Percentiles rank a stretch among this genome's conserved stretches.
phyloP scores from a whole-genome alignment of 345 rosid genomes.

The Camelina hispida region DNA sequence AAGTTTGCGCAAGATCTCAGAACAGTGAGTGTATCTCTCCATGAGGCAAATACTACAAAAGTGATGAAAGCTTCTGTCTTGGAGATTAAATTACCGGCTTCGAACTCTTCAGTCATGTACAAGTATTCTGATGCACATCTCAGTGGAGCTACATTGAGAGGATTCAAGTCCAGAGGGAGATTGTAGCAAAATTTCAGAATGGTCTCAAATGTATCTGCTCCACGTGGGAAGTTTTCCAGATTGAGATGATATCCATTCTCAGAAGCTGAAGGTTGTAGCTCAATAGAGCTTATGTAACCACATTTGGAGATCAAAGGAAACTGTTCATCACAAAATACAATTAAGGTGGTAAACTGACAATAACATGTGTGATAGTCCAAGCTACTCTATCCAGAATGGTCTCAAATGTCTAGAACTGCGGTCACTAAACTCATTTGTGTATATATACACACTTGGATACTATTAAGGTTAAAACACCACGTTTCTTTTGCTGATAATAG shows the following conservation, averaged over 20 bases:
- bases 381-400: no score
- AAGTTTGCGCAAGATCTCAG: slow-evolving; percentile 69
- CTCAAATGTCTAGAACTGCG: no score
- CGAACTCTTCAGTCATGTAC: slow-evolving; percentile 86
- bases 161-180: slow-evolving; percentile 61
- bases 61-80: slow-evolving; percentile 87
- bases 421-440: background rate
- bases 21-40: slow-evolving; percentile 80
- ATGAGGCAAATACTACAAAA: slow-evolving; percentile 72
- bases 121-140: slow-evolving; percentile 84
- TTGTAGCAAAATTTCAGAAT: slow-evolving; percentile 76
- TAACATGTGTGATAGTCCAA: slow-evolving; percentile 3
- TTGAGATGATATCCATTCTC: slow-evolving; percentile 57
- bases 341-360: background rate
- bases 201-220: slow-evolving; percentile 70
- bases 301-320: slow-evolving; percentile 83
- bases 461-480: background rate
- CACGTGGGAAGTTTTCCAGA: slow-evolving; percentile 81
- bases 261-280: slow-evolving; percentile 66
- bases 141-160: slow-evolving; percentile 65
- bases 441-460: slow-evolving; percentile 8
- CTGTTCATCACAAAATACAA: slow-evolving; percentile 51
- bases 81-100: slow-evolving; percentile 78
- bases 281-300: slow-evolving; percentile 70
- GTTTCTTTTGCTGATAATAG: background rate